Conservation (phyloP, 2,329 filamentous ascomycete species). For the Colletotrichum eremochloae region DNA sequence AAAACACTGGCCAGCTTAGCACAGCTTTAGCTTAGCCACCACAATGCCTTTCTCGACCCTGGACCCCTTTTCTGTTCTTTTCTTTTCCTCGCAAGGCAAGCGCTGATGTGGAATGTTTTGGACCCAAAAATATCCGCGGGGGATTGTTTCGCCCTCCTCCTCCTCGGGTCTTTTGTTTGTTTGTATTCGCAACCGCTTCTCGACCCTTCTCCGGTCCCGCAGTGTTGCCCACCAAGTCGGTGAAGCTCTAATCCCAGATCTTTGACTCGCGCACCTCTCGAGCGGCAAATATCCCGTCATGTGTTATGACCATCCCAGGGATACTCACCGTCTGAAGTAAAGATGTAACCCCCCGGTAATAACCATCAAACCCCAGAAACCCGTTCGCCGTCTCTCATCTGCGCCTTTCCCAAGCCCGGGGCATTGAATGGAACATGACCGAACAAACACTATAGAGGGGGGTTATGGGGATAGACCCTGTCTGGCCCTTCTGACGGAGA, state of each 20-base stretch:
- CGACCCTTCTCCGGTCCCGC: not conserved
- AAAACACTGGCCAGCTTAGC: not conserved
- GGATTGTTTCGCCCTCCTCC: not conserved
- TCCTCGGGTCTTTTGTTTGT: conserved; percentile 19
- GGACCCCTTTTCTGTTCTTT: conserved; percentile 16
- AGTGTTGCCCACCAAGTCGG: conserved; percentile 6
- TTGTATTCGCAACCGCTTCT: not conserved
- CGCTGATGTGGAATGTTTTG: conserved; percentile 29
- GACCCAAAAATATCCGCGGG: conserved; percentile 1
- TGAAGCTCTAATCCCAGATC: conserved; percentile 10
- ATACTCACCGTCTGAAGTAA: not conserved
- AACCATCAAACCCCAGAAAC: conserved; percentile 1
- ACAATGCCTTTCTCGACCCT: conserved; percentile 22
- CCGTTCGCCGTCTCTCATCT: not conserved
- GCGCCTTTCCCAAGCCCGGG: not conserved
- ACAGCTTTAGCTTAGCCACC: not conserved
- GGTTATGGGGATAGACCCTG: conserved; percentile 10
- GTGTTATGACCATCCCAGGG: not conserved
- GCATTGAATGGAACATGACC: conserved; percentile 16
- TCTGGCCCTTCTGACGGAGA: conserved; percentile 26
- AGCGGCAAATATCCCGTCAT: not conserved
- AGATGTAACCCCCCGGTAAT: conserved; percentile 1
- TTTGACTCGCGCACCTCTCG: conserved; percentile 10
- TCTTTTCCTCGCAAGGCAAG: not conserved
- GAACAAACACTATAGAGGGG: conserved; percentile 21